Evolutionary conservation across 352 stramenopile species (phyloP).

Genomic region (Hyaloperonospora arabidopsidis): DNA sequence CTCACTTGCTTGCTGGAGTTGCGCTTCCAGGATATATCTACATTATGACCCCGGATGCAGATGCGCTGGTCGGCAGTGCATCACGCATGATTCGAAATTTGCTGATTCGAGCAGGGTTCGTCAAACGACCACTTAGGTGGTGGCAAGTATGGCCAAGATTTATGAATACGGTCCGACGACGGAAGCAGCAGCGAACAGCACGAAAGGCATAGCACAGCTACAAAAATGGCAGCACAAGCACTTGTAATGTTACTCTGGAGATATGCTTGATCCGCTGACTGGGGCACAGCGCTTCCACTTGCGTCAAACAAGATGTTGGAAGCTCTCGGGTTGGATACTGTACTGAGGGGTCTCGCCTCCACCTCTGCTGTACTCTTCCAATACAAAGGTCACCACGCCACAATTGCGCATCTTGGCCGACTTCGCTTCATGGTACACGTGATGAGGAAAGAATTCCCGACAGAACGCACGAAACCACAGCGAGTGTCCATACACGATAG

Average conservation of each 20-base stretch:
- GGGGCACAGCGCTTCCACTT: background rate
- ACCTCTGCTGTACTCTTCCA: constrained; percentile 37
- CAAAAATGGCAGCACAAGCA: background rate
- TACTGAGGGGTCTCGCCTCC: constrained; percentile 22
- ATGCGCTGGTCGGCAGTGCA: constrained; percentile 14
- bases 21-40: constrained; percentile 28
- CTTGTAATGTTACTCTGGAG: no score
- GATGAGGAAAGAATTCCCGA: constrained; percentile 58
- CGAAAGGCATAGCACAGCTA: constrained; percentile 4
- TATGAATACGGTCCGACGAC: constrained; percentile 9
- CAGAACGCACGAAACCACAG: constrained; percentile 83
- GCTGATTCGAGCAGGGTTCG: constrained; percentile 20
- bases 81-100: constrained; percentile 11
- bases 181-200: constrained; percentile 12
- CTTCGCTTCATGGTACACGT: constrained; percentile 39
- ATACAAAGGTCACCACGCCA: constrained; percentile 60
- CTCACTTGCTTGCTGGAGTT: constrained; percentile 1
- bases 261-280: background rate
- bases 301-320: constrained; percentile 34
- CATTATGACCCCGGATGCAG: constrained; percentile 22
- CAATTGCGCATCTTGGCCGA: constrained; percentile 70
- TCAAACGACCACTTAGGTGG: constrained; percentile 21
- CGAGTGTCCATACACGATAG: constrained; percentile 82
- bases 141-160: constrained; percentile 25
- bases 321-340: constrained; percentile 39